Evolutionary conservation across 495 filamentous ascomycete species (phyloP), one percentile per base, ranked within the genome.

Genomic region (Penicillium goetzii): DNA sequence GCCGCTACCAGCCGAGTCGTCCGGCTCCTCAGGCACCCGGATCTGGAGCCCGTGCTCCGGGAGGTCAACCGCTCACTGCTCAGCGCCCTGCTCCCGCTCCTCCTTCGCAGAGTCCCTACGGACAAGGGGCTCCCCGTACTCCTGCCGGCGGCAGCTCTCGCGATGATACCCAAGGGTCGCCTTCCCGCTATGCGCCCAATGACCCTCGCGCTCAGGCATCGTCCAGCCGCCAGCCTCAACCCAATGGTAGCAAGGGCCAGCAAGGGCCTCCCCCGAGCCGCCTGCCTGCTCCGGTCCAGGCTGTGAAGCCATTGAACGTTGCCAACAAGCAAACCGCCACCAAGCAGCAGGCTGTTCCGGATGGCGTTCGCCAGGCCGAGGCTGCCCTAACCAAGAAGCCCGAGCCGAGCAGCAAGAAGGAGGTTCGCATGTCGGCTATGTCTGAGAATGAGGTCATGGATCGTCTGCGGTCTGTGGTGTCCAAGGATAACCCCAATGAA

Each of bases 381-480:
- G 85, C 87, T 45, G 90, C 91, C 9, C 80, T 96, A 64, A 89
- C 90, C 0, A 86, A 88, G 66, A 94, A 95, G 81, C 74, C 88
- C 19, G 80, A 83, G 60, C 84, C 91, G 53, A 88, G 90, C 49
- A 88, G 90, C 45, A 87, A 95, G 76, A 93, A 95, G 79, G 95
- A 91, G 69, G 88, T 93, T 49, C 92, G 95, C 66, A 97, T 99
- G 90, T 97, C 94, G 54, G 92, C 87, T 67, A 98, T 99, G 95
- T 88, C 91, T 41, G 95, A 99, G 76, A 89, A 85, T 67, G 92
- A 99, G 74, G 95, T 99, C 34, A 99, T 99, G 95, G 88, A 91
- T 60, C 93, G 92, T 72, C 78, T 99, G 52, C 87, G 92, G 68
- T 89, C 95, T 60, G 94, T 96, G 4, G 95, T 99, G 1, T 97